phyloP scores from a whole-genome alignment of 164 flowering plant genomes.

The Platanus orientalis region DNA sequence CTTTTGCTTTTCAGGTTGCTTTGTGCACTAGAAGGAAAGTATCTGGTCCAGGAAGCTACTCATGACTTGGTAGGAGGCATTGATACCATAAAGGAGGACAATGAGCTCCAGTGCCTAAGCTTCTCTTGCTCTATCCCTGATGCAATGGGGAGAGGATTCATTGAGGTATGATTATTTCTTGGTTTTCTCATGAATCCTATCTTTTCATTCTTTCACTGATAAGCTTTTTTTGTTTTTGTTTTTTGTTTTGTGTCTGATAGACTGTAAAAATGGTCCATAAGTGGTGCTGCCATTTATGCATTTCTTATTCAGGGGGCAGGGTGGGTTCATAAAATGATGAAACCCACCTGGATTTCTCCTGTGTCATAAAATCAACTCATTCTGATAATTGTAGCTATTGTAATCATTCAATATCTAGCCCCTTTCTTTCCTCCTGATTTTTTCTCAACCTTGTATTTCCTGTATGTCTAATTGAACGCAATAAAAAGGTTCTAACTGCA shows the following conservation, averaged over 20 bases:
- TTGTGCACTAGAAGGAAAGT: constrained; percentile 70
- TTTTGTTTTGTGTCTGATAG: background rate
- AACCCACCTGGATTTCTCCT: background rate
- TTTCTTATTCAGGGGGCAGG: background rate
- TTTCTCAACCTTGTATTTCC: background rate
- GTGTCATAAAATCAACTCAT: background rate
- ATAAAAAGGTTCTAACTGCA: background rate
- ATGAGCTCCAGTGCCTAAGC: background rate
- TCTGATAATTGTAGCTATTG: background rate
- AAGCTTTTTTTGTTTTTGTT: too few species aligned
- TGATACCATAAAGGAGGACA: constrained; percentile 3
- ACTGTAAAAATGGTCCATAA: background rate
- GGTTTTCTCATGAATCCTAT: background rate
- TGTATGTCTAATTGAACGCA: too few species aligned
- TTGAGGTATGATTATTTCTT: constrained; percentile 50
- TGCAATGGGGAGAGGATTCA: constrained; percentile 67
- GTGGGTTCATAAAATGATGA: background rate
- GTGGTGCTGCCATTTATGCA: too few species aligned
- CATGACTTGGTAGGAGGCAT: constrained; percentile 32
- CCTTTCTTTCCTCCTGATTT: background rate
- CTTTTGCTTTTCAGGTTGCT: constrained; percentile 44
- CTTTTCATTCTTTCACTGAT: background rate
- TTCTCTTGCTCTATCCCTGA: background rate
- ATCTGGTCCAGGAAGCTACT: constrained; percentile 50
- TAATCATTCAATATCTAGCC: background rate